Evolutionary conservation across 768 basidiomycete species (phyloP).

Genomic region (Trichaptum fuscoviolaceum): DNA sequence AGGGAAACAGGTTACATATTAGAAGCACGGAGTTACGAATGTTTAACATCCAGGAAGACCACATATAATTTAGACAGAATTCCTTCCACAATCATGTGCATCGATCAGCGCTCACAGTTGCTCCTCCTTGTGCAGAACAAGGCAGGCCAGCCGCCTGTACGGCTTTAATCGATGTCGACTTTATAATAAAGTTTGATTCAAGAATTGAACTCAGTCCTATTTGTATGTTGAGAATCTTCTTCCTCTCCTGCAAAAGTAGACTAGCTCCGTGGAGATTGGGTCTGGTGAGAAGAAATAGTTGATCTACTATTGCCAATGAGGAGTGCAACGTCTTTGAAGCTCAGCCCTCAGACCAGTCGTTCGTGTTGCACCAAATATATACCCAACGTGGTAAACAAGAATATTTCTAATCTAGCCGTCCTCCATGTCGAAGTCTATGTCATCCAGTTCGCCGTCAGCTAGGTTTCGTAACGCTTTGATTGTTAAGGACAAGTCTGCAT

Average conservation of each 20-base stretch:
- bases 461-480: neutral
- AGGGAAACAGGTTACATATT: neutral
- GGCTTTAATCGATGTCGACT: neutral
- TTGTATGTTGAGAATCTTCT: neutral
- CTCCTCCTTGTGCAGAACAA: neutral
- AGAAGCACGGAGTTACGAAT: neutral
- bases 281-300: neutral
- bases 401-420: neutral
- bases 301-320: neutral
- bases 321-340: neutral
- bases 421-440: neutral
- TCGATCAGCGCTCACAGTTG: neutral
- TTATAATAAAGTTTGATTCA: neutral
- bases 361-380: neutral
- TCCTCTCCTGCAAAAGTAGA: neutral
- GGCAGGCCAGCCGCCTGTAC: neutral
- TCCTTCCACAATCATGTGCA: neutral
- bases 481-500: neutral
- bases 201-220: neutral
- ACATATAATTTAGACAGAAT: neutral
- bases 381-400: neutral
- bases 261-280: slow-evolving; percentile 1
- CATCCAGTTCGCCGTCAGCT: neutral
- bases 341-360: neutral
- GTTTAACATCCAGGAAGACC: neutral